phyloP scores from a whole-genome alignment of 1,284 basidiomycete genomes.

The Mixia osmundae region DNA sequence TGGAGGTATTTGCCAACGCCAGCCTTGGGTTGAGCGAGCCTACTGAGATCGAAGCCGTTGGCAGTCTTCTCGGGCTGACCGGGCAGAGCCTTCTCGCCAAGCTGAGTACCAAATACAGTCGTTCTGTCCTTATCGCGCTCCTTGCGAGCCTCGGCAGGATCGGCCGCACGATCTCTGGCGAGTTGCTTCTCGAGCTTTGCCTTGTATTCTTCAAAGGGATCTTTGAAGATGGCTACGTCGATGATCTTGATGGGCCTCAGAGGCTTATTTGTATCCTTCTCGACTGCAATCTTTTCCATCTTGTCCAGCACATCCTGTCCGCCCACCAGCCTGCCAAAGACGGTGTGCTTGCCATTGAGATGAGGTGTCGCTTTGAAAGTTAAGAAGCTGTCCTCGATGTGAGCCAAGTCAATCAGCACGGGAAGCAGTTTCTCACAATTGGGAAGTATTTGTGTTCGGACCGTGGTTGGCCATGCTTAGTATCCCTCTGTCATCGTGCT shows the following conservation, averaged over 20 bases:
- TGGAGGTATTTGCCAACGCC: constrained; percentile 26
- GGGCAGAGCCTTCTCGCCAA: constrained; percentile 8
- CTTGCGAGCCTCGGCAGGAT: constrained; percentile 15
- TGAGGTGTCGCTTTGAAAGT: constrained; percentile 61
- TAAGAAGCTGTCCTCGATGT: constrained; percentile 30
- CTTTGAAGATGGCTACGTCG: constrained; percentile 27
- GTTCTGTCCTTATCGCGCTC: constrained; percentile 32
- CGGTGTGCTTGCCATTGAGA: constrained; percentile 49
- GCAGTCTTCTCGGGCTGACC: not conserved
- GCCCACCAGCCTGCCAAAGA: constrained; percentile 88
- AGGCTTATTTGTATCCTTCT: constrained; percentile 66
- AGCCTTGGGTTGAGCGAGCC: constrained; percentile 5
- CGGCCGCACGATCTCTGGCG: constrained; percentile 30
- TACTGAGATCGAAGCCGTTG: not conserved
- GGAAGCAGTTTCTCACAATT: constrained; percentile 12
- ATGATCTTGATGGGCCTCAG: constrained; percentile 51
- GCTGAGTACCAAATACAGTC: constrained; percentile 18
- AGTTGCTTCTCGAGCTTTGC: constrained; percentile 46
- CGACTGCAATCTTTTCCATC: constrained; percentile 54
- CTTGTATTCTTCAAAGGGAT: constrained; percentile 68
- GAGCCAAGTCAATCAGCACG: constrained; percentile 24
- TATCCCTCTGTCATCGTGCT: constrained; percentile 40
- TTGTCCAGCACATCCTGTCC: constrained; percentile 71
- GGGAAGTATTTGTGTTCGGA: constrained; percentile 51
- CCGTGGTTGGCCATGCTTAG: constrained; percentile 87